Conservation (phyloP, 2,329 filamentous ascomycete species). For the Monilinia aucupariae region DNA sequence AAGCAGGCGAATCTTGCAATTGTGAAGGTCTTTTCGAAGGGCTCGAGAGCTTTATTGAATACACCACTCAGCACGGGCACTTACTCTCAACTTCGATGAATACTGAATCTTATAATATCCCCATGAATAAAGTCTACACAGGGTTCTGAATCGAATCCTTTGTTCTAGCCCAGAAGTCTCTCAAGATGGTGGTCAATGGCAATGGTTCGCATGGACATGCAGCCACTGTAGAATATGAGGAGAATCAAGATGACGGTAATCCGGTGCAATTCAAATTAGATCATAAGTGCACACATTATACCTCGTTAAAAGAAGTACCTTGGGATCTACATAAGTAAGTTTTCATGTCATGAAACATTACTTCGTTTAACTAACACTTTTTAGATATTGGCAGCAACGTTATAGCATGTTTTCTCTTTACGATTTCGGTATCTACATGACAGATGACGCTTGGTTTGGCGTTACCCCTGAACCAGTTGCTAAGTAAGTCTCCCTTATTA, state of each 20-base stretch:
- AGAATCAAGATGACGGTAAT: not conserved
- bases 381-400: slow-evolving; percentile 84
- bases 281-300: slow-evolving; percentile 70
- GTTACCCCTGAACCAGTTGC: slow-evolving; percentile 93
- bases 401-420: slow-evolving; percentile 84
- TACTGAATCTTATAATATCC: not conserved
- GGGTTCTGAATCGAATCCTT: not conserved
- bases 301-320: slow-evolving; percentile 63
- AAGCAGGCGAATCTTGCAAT: too few species aligned
- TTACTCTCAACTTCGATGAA: too few species aligned
- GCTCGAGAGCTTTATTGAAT: too few species aligned
- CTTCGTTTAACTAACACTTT: not conserved
- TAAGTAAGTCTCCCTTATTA: slow-evolving; percentile 47
- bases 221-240: not conserved
- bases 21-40: too few species aligned
- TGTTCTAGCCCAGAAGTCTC: not conserved
- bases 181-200: slow-evolving; percentile 3
- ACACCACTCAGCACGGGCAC: too few species aligned
- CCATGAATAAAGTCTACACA: not conserved
- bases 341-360: not conserved
- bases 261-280: slow-evolving; percentile 42
- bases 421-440: slow-evolving; percentile 83
- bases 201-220: not conserved
- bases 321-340: slow-evolving; percentile 77
- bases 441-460: slow-evolving; percentile 92